Base-by-base conservation (phyloP, 1,139 yeast genomes). In the Geotrichum aggregatum region DNA sequence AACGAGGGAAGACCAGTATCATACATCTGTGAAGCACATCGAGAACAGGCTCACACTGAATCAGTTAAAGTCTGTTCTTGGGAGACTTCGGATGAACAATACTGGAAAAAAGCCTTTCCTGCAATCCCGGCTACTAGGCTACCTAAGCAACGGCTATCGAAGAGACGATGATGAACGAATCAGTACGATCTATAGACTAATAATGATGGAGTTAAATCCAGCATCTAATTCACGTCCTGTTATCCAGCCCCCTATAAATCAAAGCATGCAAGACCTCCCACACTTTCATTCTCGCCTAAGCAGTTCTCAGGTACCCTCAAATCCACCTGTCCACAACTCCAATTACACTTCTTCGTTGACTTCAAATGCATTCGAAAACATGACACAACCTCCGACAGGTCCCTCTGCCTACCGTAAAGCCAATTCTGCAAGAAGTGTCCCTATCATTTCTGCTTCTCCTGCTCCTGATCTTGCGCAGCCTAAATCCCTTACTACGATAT, bases 101-200 rank as follows among this genome's bases (percentile, higher is more conserved):
- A 52, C 59, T 4, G 74, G 74, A 13, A 54, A 63, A n/a, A 71
- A 71, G 54, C 56, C 58, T 14, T 63, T 50, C 19, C 63, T 68
- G 13, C 63, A 60, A 47, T 57, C 58, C 35, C 60, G 72, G 3
- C 50, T 70, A 7, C 31, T 36, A 11, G 54, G 47, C 21, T 59
- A 52, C 44, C 56, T 60, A 18, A 22, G 40, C 3, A 44, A 43
- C 7, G 54, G 52, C 11, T 42, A 47, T 16, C 48, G 47, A 3
- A 14, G 43, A 19, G 19, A 21, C 18, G 46, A 45, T 44, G 33
- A 26, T 14, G 38, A n/a, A 30, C 54, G 50, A 11, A 30, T 49
- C 10, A 10, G 16, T 2, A 11, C 19, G 11, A 44, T 52, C 13
- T 22, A 44, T 38, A 39, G 31, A 11, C 11, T 52, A 16, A 35